Conservation (phyloP, 768 basidiomycete genomes). For the Butyriboletus loyo region DNA sequence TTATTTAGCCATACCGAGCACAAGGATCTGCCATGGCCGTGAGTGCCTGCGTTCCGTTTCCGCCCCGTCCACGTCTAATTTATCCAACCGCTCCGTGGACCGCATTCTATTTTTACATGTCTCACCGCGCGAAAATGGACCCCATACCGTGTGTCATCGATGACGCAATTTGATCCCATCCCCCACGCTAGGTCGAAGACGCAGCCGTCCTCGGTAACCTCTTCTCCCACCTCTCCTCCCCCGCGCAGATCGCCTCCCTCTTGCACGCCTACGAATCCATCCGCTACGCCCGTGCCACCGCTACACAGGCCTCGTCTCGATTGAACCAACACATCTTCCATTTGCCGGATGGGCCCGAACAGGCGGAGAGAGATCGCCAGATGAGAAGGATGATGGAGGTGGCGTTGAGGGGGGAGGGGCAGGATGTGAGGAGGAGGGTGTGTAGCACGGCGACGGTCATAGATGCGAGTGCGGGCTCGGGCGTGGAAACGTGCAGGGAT, state of each 20-base stretch:
- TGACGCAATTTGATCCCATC: not conserved
- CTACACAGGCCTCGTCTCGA: conserved; percentile 47
- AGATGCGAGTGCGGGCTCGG: not conserved
- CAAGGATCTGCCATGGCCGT: conserved; percentile 58
- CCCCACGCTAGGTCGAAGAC: conserved; percentile 31
- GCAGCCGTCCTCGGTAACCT: conserved; percentile 45
- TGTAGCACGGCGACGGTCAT: conserved; percentile 9
- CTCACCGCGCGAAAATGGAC: not conserved
- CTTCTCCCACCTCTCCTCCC: conserved; percentile 44
- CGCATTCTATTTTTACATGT: not conserved
- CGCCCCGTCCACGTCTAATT: not conserved
- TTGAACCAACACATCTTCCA: conserved; percentile 56
- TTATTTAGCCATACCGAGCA: conserved; percentile 46
- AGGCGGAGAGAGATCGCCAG: conserved; percentile 45
- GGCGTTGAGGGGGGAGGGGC: conserved; percentile 29
- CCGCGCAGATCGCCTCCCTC: conserved; percentile 42
- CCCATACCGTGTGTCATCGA: not conserved
- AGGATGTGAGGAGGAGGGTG: conserved; percentile 8
- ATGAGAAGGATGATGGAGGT: conserved; percentile 50
- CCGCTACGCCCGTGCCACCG: conserved; percentile 47
- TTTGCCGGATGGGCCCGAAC: conserved; percentile 51
- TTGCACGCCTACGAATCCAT: conserved; percentile 52
- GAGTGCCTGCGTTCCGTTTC: conserved; percentile 9
- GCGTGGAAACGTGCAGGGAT: no score
- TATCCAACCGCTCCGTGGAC: not conserved